Evolutionary conservation across 2,329 filamentous ascomycete species (phyloP), one percentile per base, ranked within the genome.

Genomic region (Arthrobotrys entomopaga): DNA sequence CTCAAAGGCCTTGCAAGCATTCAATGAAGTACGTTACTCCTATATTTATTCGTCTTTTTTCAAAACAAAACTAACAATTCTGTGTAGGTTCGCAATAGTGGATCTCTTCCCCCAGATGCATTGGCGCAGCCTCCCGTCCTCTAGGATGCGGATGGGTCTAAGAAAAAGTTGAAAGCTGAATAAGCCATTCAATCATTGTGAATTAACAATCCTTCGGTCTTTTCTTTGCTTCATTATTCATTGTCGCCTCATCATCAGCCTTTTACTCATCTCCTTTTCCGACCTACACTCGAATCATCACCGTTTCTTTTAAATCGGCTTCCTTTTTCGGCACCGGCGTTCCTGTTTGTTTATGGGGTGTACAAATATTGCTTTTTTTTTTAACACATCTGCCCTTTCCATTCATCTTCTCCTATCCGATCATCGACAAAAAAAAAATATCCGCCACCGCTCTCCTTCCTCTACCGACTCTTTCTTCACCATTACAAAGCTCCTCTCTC

Each of bases 1-100:
- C 56, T 87, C 91, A 42, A 86, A 87, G 77, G 94, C 93, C 1
- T 82, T 93, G 77, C 83, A 86, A 63, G 87, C 91, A 34, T 97
- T 97, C 52, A 67, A 59, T 22, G 56, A 65, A 56, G 69, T 73
- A 61, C 52, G 61, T 48, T 61, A 42, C 56, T 16, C 26, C 11
- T 6, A 48, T 20, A 1, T 29, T 20, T 34, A 5, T 38, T 46
- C 5, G 38, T 22, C 16, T 15, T 26, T 22, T 22, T 15, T 26
- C 34, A 11, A 7, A 46, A n/a, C 13, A 19, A 46, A n/a, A 3
- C 42, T 46, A 46, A 46, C 42, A n/a, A n/a, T 10, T 46, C 7
- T 10, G 6, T 46, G 42, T 43, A 73, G 67, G 67, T 73, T 42
- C 60, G 54, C 2, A 43, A 26, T 4, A 73, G 49, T 24, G 69